Conservation (phyloP, 2,329 filamentous ascomycete species). For the Calonectria fujianensis region DNA sequence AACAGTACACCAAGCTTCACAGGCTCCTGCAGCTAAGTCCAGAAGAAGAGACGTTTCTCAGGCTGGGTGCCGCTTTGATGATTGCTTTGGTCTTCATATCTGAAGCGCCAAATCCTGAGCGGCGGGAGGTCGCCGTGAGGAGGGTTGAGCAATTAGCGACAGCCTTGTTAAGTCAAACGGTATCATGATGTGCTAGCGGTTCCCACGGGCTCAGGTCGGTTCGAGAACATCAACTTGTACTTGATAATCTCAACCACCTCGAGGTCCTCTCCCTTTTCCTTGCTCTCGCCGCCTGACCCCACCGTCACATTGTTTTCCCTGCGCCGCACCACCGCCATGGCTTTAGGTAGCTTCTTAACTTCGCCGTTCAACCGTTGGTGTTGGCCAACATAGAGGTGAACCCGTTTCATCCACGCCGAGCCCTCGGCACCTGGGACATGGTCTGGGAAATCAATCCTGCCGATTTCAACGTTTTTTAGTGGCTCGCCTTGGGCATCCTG, state of each 20-base stretch:
- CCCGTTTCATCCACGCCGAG: conserved; percentile 90
- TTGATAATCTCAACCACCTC: conserved; percentile 92
- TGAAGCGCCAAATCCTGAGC: not conserved
- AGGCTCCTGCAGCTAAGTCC: not conserved
- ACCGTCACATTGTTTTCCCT: conserved; percentile 67
- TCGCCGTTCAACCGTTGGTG: conserved; percentile 94
- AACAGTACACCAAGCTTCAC: not conserved
- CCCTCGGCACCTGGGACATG: conserved; percentile 71
- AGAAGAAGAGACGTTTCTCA: conserved; percentile 8
- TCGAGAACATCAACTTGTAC: conserved; percentile 90
- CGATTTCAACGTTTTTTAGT: conserved; percentile 69
- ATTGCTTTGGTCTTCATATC: not conserved
- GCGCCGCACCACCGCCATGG: conserved; percentile 85
- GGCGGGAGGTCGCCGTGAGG: not conserved
- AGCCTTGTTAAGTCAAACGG: not conserved
- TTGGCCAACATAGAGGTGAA: conserved; percentile 90
- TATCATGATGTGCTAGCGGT: conserved; percentile 59
- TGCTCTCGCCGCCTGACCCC: conserved; percentile 61
- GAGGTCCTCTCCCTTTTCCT: conserved; percentile 70
- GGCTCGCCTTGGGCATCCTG: conserved; percentile 58
- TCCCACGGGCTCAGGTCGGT: conserved; percentile 89
- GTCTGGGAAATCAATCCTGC: conserved; percentile 86
- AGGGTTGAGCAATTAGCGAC: not conserved
- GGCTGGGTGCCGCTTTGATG: conserved; percentile 4
- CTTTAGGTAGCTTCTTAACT: conserved; percentile 87